A percentile compares a stretch with the other conserved stretches of the same genome.
Evolutionary conservation across 208 protist genomes (phyloP).

Genomic region (Borovskyia barvae): DNA sequence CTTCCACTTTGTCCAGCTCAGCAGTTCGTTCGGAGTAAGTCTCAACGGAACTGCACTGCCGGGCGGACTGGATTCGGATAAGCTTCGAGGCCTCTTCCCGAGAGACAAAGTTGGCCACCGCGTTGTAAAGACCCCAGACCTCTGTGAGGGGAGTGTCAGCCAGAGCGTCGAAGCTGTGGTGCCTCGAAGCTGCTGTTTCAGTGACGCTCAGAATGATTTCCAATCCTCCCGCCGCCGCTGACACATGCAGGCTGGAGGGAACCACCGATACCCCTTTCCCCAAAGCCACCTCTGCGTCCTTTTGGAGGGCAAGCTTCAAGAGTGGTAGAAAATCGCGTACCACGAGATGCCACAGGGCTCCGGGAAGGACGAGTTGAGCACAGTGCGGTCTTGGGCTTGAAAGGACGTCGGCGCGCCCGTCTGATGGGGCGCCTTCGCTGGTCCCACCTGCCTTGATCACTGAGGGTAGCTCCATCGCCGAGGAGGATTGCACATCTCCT

Average conservation of each 20-base stretch:
- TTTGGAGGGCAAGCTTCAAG: slow-evolving; percentile 1
- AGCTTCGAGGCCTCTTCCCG: not conserved
- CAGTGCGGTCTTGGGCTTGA: not conserved
- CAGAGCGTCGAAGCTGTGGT: not conserved
- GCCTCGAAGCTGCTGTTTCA: too few relatives aligned
- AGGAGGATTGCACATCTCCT: too few relatives aligned
- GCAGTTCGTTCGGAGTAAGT: too few relatives aligned
- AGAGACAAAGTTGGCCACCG: slow-evolving; percentile 4
- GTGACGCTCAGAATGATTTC: slow-evolving; percentile 13
- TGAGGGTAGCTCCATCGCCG: too few relatives aligned
- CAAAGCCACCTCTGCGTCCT: slow-evolving; percentile 1
- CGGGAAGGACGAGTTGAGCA: slow-evolving; percentile 12
- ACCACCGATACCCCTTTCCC: not conserved
- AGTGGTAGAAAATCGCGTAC: slow-evolving; percentile 8
- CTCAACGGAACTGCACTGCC: too few relatives aligned
- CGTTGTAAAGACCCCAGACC: slow-evolving; percentile 21
- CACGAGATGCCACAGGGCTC: slow-evolving; percentile 13
- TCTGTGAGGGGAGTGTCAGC: not conserved
- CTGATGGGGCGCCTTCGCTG: not conserved
- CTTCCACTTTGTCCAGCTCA: too few relatives aligned
- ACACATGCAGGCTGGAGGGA: slow-evolving; percentile 7
- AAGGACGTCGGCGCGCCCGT: not conserved
- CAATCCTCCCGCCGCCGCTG: slow-evolving; percentile 8
- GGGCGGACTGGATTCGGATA: too few relatives aligned
- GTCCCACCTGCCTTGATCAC: too few relatives aligned